phyloP scores from a whole-genome alignment of 2,329 filamentous ascomycete genomes.

The Fusarium fujikuroi region DNA sequence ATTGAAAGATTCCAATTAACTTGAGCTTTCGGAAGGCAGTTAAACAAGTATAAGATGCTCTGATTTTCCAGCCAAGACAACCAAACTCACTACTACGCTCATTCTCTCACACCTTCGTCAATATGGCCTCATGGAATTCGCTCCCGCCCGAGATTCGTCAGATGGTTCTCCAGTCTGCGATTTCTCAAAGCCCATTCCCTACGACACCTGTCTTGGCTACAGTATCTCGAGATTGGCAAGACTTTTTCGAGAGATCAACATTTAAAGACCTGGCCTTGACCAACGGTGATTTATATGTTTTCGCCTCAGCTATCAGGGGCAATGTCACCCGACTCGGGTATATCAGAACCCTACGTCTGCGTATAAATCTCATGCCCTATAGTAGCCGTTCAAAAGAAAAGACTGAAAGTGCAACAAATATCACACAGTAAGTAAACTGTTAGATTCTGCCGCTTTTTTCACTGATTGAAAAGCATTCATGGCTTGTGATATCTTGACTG shows the following conservation, averaged over 20 bases:
- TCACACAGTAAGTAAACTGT: background rate
- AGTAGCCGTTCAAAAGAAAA: background rate
- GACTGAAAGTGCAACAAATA: conserved; percentile 1
- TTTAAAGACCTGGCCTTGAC: conserved; percentile 14
- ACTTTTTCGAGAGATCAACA: conserved; percentile 15
- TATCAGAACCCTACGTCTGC: conserved; percentile 6
- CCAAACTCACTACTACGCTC: background rate
- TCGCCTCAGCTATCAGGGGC: background rate
- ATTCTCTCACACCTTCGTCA: background rate
- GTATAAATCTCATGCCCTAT: conserved; percentile 3
- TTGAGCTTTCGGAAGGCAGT: background rate
- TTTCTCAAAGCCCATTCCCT: background rate
- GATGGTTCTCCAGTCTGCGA: background rate
- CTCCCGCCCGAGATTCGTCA: conserved; percentile 16
- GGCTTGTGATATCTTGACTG: background rate
- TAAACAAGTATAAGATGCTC: background rate
- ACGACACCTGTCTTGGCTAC: conserved; percentile 2
- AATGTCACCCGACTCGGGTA: conserved; percentile 7
- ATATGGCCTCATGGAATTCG: conserved; percentile 7
- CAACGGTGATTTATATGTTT: background rate
- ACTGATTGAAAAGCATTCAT: background rate
- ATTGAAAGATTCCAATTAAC: background rate
- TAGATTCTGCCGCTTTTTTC: background rate
- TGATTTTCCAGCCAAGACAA: background rate
- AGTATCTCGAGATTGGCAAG: conserved; percentile 25